Base-by-base conservation (phyloP, 768 basidiomycete genomes). In the Boletus bicolor region DNA sequence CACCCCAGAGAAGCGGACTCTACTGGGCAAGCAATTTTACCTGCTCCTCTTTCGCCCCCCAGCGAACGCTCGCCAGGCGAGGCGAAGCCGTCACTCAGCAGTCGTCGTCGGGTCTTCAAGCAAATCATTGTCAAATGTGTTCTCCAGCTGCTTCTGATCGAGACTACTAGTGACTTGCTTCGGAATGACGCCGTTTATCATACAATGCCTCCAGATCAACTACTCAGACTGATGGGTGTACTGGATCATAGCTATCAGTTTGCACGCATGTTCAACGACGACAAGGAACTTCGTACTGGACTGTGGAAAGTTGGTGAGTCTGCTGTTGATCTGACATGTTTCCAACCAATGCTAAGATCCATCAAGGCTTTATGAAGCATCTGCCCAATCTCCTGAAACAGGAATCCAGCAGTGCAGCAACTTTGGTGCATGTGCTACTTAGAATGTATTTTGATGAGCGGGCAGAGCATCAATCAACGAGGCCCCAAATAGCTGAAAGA, bases 51-150 rank as follows among this genome's bases (percentile, higher is more conserved):
- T 36, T 89, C 90, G 24, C 88, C 92, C 5, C 79, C 82, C n/a
- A 78, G 76, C 54, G 85, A 88, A 55, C 75, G 78, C 43, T 69
- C 75, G 11, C 78, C 74, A 54, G 60, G 73, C 8, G 81, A 80
- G 59, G 66, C 74, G 10, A 79, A 80, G 57, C 74, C 82, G n/a
- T 82, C 85, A 7, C 72, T 84, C 43, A 77, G 75, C 49, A 89
- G 89, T 61, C 86, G 94, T 51, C 85, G 91, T 44, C 82, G 86
- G 42, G 83, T 91, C 53, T 99, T 99, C 84, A 91, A 93, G 69
- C 97, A 98, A 71, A 98, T 99, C 73, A 98, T 99, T 58, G 94
- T 98, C 61, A 98, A 98, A 88, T 99, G 97, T 71, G 97, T 99
- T 21, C 82, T 99, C 32, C 97, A 99, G 65, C 75, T 99, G 21